A percentile compares a stretch with the other conserved stretches of the same genome.
Conservation (phyloP, 805 yeast genomes). For the Candida coquimbonensis region DNA sequence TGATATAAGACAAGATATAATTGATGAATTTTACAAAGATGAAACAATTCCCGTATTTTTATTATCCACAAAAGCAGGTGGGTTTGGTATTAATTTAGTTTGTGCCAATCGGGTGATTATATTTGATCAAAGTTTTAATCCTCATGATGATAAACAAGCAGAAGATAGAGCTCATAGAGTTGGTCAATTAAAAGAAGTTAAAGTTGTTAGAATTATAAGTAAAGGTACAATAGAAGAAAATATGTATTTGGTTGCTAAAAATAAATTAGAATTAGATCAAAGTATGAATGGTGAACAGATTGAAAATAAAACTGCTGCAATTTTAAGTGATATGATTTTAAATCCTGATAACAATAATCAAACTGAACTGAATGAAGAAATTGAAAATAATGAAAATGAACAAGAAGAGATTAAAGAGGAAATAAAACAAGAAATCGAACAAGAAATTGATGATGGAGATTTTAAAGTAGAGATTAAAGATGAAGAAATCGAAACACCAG, state of each 20-base stretch:
- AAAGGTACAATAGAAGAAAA: conserved; percentile 82
- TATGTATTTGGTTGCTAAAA: conserved; percentile 77
- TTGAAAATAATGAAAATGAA: not conserved
- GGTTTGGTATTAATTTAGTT: conserved; percentile 94
- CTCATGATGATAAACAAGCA: conserved; percentile 98
- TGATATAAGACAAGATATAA: conserved; percentile 84
- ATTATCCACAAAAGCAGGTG: conserved; percentile 95
- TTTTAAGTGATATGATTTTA: conserved; percentile 38
- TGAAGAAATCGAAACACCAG: not conserved
- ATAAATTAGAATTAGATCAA: conserved; percentile 78
- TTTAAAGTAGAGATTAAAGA: not conserved
- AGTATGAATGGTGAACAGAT: conserved; percentile 26
- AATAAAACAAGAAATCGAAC: too few species aligned
- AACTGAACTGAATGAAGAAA: conserved; percentile 1
- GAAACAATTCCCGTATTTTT: conserved; percentile 76
- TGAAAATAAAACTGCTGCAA: conserved; percentile 19
- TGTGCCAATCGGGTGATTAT: conserved; percentile 91
- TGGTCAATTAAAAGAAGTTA: conserved; percentile 83
- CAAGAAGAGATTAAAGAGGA: not conserved
- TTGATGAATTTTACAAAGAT: conserved; percentile 84
- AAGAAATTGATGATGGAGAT: not conserved
- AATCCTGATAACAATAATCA: conserved; percentile 27
- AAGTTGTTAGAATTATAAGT: conserved; percentile 68
- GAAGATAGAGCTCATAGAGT: conserved; percentile 98
- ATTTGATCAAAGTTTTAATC: conserved; percentile 92